A percentile compares a stretch with the other conserved stretches of the same genome.
Conservation (phyloP, 768 basidiomycete species). For the Panaeolus cyanescens region DNA sequence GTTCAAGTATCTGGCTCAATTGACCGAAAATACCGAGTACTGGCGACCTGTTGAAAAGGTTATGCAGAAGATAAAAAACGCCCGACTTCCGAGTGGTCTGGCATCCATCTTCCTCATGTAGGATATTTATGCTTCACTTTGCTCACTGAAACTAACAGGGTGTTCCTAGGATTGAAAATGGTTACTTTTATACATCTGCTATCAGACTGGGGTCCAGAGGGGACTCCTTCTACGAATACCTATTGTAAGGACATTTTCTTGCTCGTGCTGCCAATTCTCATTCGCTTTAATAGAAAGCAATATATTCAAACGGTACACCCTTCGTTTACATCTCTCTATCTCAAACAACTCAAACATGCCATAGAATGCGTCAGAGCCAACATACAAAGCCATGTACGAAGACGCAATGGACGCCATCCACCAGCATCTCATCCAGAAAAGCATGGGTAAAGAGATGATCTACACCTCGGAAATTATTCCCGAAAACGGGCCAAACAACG, state of each 20-base stretch:
- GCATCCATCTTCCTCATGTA: constrained; percentile 87
- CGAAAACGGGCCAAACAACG: constrained; percentile 39
- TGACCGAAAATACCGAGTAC: constrained; percentile 78
- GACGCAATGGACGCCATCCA: constrained; percentile 84
- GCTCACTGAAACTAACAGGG: neutral
- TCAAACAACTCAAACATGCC: neutral
- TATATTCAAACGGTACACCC: constrained; percentile 87
- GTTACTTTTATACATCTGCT: constrained; percentile 57
- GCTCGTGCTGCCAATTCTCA: neutral
- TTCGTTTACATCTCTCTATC: constrained; percentile 7
- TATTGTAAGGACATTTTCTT: constrained; percentile 52
- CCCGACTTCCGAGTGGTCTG: constrained; percentile 68
- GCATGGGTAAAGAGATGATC: constrained; percentile 55
- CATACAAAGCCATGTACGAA: constrained; percentile 89
- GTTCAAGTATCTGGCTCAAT: constrained; percentile 79
- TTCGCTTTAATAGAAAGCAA: constrained; percentile 55
- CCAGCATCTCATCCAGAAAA: constrained; percentile 68
- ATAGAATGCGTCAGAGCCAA: constrained; percentile 70
- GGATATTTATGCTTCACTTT: neutral
- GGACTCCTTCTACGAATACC: constrained; percentile 93
- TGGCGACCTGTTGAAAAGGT: constrained; percentile 79
- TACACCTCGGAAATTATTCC: constrained; percentile 87
- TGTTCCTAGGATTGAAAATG: constrained; percentile 35
- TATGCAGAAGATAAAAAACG: constrained; percentile 70
- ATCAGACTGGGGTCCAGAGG: constrained; percentile 91